Conservation (phyloP, 2,329 filamentous ascomycete species). For the Lasiodiplodia sp. region DNA sequence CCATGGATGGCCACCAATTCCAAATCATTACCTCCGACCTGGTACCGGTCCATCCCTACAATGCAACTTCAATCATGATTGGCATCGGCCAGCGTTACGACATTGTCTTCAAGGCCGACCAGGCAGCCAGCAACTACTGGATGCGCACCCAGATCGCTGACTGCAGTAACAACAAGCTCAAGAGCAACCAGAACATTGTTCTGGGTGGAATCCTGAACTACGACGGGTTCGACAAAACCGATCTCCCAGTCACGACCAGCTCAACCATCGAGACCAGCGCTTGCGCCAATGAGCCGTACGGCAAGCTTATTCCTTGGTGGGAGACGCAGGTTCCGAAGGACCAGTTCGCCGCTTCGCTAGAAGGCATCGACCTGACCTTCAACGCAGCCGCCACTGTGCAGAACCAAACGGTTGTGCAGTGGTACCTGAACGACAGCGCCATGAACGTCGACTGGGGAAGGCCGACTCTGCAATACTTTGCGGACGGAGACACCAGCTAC, state of each 20-base stretch:
- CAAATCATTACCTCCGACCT: constrained; percentile 54
- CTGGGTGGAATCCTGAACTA: constrained; percentile 52
- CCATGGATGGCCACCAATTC: constrained; percentile 51
- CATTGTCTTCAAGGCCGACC: constrained; percentile 47
- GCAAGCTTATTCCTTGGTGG: constrained; percentile 47
- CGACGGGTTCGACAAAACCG: constrained; percentile 37
- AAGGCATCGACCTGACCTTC: constrained; percentile 33
- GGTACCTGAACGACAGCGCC: constrained; percentile 48
- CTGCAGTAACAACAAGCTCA: constrained; percentile 16
- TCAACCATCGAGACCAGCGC: constrained; percentile 28
- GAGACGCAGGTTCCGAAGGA: constrained; percentile 20
- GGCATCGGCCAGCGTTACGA: constrained; percentile 49
- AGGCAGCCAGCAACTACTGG: constrained; percentile 44
- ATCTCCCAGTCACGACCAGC: constrained; percentile 14
- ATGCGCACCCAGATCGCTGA: constrained; percentile 43
- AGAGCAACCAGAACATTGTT: constrained; percentile 44
- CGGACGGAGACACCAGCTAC: constrained; percentile 39
- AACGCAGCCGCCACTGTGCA: constrained; percentile 18
- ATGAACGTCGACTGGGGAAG: constrained; percentile 46
- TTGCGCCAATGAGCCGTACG: constrained; percentile 39
- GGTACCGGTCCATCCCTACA: constrained; percentile 50
- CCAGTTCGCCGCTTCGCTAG: constrained; percentile 27
- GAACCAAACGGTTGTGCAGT: constrained; percentile 39
- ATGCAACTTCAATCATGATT: constrained; percentile 44
- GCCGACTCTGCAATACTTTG: constrained; percentile 48